Evolutionary conservation across 176 grass and related monocot species (phyloP).

Genomic region (Cenchrus purpureus): DNA sequence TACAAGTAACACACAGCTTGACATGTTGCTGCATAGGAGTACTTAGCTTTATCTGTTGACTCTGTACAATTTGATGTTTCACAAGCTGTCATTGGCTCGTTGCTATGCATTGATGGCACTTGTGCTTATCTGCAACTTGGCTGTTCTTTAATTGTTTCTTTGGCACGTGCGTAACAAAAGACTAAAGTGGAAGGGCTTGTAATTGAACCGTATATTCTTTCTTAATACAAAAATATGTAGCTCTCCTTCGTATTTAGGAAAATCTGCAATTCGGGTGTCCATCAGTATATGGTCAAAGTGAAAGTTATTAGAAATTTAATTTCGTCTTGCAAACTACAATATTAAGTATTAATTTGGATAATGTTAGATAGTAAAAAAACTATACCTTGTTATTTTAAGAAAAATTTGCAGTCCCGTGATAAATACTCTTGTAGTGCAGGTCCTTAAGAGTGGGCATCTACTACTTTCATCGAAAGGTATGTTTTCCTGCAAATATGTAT

Average conservation of each 20-base stretch:
- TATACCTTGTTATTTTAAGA: not conserved
- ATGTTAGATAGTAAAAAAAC: not conserved
- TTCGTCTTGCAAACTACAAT: not conserved
- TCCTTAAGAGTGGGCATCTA: conserved; percentile 90
- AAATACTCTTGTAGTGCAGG: conserved; percentile 55
- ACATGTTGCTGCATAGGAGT: not conserved
- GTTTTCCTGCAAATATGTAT: conserved; percentile 13
- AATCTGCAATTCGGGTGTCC: not conserved
- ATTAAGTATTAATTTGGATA: conserved; percentile 13
- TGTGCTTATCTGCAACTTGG: conserved; percentile 34
- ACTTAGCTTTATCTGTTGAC: not conserved
- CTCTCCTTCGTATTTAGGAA: no score
- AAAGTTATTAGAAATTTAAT: not conserved
- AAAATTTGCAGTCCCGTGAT: conserved; percentile 8
- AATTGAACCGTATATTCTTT: no score
- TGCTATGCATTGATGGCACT: not conserved
- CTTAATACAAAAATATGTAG: no score
- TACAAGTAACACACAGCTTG: not conserved
- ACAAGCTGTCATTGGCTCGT: conserved; percentile 11
- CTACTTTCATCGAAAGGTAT: conserved; percentile 95
- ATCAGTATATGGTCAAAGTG: not conserved
- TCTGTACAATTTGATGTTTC: conserved; percentile 31
- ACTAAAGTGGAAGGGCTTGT: no score
- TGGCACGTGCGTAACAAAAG: no score
- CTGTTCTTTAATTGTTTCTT: no score